Evolutionary conservation across 495 filamentous ascomycete genomes (phyloP).

Genomic region (Penicillium angulare): DNA sequence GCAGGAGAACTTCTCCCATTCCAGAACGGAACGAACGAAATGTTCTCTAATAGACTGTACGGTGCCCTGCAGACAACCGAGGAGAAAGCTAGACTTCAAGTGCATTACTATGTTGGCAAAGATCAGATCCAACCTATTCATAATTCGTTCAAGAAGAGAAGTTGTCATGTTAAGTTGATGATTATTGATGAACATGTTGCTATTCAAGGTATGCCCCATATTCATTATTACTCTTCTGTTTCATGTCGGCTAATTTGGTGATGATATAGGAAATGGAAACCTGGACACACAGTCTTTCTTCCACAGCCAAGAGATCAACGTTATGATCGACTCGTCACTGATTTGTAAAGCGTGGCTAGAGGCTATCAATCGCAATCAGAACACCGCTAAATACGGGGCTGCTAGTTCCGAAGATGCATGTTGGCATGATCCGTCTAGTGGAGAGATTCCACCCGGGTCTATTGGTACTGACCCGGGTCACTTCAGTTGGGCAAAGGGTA

Average conservation of each 20-base stretch:
- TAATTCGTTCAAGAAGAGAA: constrained; percentile 58
- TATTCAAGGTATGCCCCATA: constrained; percentile 50
- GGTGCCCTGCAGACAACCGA: constrained; percentile 40
- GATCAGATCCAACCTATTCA: constrained; percentile 67
- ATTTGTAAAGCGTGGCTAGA: constrained; percentile 64
- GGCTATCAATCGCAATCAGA: constrained; percentile 64
- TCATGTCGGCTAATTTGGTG: no score
- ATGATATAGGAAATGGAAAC: constrained; percentile 70
- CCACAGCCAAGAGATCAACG: constrained; percentile 73
- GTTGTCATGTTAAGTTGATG: constrained; percentile 75
- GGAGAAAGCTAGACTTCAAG: constrained; percentile 50
- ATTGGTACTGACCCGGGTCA: constrained; percentile 58
- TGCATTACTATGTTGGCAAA: constrained; percentile 68
- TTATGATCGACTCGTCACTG: constrained; percentile 62
- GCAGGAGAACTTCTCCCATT: constrained; percentile 69
- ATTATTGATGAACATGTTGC: constrained; percentile 66
- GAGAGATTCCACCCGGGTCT: constrained; percentile 54
- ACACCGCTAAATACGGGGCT: constrained; percentile 61
- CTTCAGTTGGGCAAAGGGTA: constrained; percentile 62
- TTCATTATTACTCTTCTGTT: no score
- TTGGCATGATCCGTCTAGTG: constrained; percentile 51
- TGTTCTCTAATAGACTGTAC: constrained; percentile 59
- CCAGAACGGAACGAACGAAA: constrained; percentile 76
- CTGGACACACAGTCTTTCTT: constrained; percentile 81
- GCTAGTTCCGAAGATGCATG: constrained; percentile 52